Conservation (phyloP, 352 stramenopile genomes). For the Phytophthora quininea region DNA sequence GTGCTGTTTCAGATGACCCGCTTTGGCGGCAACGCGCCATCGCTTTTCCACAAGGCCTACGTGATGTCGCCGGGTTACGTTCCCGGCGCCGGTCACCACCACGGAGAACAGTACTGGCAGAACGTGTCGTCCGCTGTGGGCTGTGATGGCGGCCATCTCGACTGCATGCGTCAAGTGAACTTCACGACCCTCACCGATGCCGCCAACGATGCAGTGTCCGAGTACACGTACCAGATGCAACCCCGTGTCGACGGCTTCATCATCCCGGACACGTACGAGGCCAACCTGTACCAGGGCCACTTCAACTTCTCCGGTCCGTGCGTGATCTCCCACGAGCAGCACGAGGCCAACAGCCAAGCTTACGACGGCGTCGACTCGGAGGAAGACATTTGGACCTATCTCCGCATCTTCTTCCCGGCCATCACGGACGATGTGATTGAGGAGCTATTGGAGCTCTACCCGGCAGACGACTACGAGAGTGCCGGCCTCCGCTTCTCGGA, state of each 20-base stretch:
- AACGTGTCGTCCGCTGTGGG: constrained; percentile 25
- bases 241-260: constrained; percentile 29
- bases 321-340: constrained; percentile 29
- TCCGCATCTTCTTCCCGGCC: constrained; percentile 30
- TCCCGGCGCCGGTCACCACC: constrained; percentile 24
- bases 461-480: constrained; percentile 21
- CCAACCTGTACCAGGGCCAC: constrained; percentile 31
- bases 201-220: constrained; percentile 6
- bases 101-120: constrained; percentile 32
- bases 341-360: constrained; percentile 21
- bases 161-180: constrained; percentile 31
- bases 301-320: constrained; percentile 37
- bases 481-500: constrained; percentile 29
- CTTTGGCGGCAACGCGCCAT: constrained; percentile 24
- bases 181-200: constrained; percentile 16
- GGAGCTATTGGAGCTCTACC: constrained; percentile 27
- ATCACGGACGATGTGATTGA: constrained; percentile 31
- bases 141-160: constrained; percentile 20
- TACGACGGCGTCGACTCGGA: constrained; percentile 17
- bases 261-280: constrained; percentile 34
- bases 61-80: constrained; percentile 31
- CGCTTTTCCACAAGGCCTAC: constrained; percentile 36
- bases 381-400: constrained; percentile 23
- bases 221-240: constrained; percentile 31
- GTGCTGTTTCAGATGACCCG: constrained; percentile 34